These are phyloP conservation scores for Cymbopogon citratus DNA, from an alignment of 176 grass and related monocot genomes.

Conservation along the genomic window DNA sequence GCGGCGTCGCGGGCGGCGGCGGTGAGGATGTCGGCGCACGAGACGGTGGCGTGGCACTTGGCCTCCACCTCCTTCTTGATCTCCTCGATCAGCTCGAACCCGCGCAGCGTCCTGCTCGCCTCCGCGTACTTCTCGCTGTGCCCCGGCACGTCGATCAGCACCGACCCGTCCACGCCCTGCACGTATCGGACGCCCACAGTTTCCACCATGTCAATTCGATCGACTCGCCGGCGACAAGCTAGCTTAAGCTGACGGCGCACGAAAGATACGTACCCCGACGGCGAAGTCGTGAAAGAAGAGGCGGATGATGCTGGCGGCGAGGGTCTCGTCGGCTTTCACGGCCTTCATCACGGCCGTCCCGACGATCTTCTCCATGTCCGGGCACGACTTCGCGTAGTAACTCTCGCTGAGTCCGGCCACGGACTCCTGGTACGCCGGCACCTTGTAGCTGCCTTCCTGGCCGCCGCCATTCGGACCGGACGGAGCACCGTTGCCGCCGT, in stretches of 20 bases:
- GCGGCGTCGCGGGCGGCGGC: conserved; percentile 58
- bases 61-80: conserved; percentile 72
- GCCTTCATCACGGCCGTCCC: conserved; percentile 34
- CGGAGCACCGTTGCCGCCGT: too few species aligned
- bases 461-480: neutral
- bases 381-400: conserved; percentile 49
- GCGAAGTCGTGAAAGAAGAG: conserved; percentile 68
- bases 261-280: conserved; percentile 29
- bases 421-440: conserved; percentile 3
- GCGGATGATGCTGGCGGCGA: conserved; percentile 49
- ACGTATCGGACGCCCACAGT: neutral
- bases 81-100: conserved; percentile 59
- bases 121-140: conserved; percentile 58
- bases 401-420: neutral
- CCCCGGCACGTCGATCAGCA: conserved; percentile 47
- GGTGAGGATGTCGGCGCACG: conserved; percentile 82
- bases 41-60: conserved; percentile 54
- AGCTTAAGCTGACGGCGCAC: too few species aligned
- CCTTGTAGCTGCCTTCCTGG: neutral
- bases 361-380: conserved; percentile 49
- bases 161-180: conserved; percentile 75
- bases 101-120: conserved; percentile 59
- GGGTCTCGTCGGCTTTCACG: conserved; percentile 30
- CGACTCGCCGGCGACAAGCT: neutral
- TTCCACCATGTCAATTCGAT: neutral